phyloP scores from a whole-genome alignment of 768 basidiomycete species.

The Phanerodontia chrysosporium region DNA sequence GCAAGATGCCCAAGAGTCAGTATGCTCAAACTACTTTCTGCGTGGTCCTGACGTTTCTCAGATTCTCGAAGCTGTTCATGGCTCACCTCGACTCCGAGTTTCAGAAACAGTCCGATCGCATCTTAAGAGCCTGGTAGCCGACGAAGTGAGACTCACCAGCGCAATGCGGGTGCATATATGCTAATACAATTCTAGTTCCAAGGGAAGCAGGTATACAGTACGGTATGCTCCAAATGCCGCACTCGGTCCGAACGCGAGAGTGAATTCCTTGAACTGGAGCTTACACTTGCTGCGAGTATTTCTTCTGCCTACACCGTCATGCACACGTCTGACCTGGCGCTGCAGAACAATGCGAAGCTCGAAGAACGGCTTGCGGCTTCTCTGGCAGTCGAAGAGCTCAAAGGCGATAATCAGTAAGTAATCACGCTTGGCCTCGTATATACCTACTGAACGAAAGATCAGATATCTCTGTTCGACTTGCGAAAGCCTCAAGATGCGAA shows the following conservation, averaged over 20 bases:
- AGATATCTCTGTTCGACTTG: conserved; percentile 85
- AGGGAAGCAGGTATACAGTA: conserved; percentile 79
- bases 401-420: conserved; percentile 82
- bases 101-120: conserved; percentile 65
- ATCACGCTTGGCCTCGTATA: too few relatives aligned
- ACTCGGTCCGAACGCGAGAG: conserved; percentile 62
- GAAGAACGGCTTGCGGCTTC: conserved; percentile 67
- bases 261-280: conserved; percentile 86
- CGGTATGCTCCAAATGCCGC: conserved; percentile 67
- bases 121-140: conserved; percentile 64
- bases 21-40: conserved; percentile 11
- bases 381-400: conserved; percentile 66
- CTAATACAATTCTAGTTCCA: conserved; percentile 59
- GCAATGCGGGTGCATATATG: neutral
- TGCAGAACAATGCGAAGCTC: conserved; percentile 65
- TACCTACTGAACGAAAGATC: too few relatives aligned
- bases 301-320: neutral
- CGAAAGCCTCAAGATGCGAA: conserved; percentile 68
- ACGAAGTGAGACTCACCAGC: conserved; percentile 53
- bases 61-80: conserved; percentile 95
- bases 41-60: conserved; percentile 25
- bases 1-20: conserved; percentile 95
- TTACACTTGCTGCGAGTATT: conserved; percentile 67
- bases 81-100: conserved; percentile 85
- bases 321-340: neutral